These are phyloP conservation scores for Macrophomina pseudophaseolina DNA, from an alignment of 2,329 filamentous ascomycete genomes.

Conservation along the genomic window DNA sequence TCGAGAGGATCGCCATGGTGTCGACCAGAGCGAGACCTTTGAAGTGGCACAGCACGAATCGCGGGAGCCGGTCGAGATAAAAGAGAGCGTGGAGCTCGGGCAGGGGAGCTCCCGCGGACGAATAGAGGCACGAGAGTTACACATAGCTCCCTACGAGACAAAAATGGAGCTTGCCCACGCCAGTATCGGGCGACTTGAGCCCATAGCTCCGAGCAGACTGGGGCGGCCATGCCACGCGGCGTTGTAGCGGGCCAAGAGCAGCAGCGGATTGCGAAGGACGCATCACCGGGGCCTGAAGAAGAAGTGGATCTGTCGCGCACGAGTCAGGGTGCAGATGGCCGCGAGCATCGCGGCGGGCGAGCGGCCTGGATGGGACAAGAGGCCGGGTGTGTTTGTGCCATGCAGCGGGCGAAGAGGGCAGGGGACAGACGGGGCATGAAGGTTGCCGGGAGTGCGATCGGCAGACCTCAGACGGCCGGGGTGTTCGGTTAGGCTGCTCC, in stretches of 20 bases:
- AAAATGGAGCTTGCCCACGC: slow-evolving; percentile 15
- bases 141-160: slow-evolving; percentile 7
- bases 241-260: slow-evolving; percentile 6
- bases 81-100: not conserved
- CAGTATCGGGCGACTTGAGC: slow-evolving; percentile 12
- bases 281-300: slow-evolving; percentile 12
- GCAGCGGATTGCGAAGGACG: slow-evolving; percentile 6
- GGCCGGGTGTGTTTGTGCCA: not conserved
- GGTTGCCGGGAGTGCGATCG: not conserved
- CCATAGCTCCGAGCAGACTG: slow-evolving; percentile 11
- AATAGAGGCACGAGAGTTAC: slow-evolving; percentile 13
- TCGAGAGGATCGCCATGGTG: slow-evolving; percentile 22
- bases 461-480: not conserved
- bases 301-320: slow-evolving; percentile 17
- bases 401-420: not conserved
- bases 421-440: not conserved
- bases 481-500: slow-evolving; percentile 7
- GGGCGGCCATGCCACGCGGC: not conserved
- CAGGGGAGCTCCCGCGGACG: slow-evolving; percentile 10
- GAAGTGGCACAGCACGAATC: not conserved
- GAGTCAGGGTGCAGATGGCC: slow-evolving; percentile 6
- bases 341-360: not conserved
- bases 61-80: slow-evolving; percentile 8
- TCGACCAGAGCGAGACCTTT: not conserved
- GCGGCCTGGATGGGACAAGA: not conserved